A percentile compares a stretch with the other conserved stretches of the same genome.
phyloP scores from a whole-genome alignment of 169 alveolate species.

The Plasmodium knowlesi region DNA sequence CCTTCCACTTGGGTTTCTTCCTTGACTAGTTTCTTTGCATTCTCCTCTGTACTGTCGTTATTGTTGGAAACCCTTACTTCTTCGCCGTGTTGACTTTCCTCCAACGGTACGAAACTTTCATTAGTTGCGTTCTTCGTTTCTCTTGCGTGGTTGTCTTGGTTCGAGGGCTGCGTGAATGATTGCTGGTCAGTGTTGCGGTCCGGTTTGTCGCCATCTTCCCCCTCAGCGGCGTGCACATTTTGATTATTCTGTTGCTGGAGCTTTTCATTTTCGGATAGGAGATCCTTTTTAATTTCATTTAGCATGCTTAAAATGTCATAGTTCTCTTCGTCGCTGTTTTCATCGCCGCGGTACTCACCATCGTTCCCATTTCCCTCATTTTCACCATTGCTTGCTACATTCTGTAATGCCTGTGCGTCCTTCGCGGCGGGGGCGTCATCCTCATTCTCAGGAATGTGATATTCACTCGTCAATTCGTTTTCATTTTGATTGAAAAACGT shows the following conservation, averaged over 20 bases:
- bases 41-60: not conserved
- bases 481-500: conserved; percentile 33
- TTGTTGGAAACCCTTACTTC: not conserved
- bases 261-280: not conserved
- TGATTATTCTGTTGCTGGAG: not conserved
- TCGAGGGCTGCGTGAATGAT: not conserved
- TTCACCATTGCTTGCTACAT: not conserved
- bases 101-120: not conserved
- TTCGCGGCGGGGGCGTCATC: not conserved
- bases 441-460: conserved; percentile 1
- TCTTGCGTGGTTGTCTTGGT: not conserved
- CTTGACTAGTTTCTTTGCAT: not conserved
- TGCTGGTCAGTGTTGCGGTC: not conserved
- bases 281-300: conserved; percentile 13
- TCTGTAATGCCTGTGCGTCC: not conserved
- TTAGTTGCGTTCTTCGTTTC: not conserved
- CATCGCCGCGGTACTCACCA: not conserved
- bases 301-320: not conserved
- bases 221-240: not conserved
- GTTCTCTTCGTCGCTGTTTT: not conserved
- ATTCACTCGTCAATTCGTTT: conserved; percentile 18
- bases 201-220: not conserved
- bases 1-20: not conserved
- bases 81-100: not conserved
- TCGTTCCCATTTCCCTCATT: not conserved